A percentile compares a stretch with the other conserved stretches of the same genome.
Evolutionary conservation across 2,329 filamentous ascomycete species (phyloP).

Genomic region (Bipolaris gigantea): DNA sequence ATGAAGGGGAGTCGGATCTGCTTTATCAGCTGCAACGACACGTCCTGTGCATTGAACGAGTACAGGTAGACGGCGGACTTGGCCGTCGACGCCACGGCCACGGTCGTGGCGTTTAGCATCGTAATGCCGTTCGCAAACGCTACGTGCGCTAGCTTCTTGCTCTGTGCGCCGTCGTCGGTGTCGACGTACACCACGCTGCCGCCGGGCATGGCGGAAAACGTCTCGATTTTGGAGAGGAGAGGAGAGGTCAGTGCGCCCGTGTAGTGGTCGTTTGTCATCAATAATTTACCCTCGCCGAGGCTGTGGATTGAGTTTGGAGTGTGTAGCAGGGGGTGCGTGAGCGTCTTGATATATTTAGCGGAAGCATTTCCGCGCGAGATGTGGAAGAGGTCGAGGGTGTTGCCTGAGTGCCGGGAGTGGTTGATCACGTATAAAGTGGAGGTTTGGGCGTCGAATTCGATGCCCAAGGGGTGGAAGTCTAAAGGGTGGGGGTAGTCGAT

Average conservation of each 20-base stretch:
- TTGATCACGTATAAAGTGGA: constrained; percentile 47
- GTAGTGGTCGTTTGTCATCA: constrained; percentile 50
- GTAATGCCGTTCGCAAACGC: constrained; percentile 50
- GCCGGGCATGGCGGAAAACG: constrained; percentile 42
- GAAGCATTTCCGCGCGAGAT: constrained; percentile 26
- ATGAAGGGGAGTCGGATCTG: constrained; percentile 34
- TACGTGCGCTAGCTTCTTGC: constrained; percentile 34
- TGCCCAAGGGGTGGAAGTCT: constrained; percentile 50
- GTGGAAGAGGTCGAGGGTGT: constrained; percentile 38
- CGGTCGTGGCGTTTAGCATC: constrained; percentile 39
- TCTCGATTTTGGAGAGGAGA: constrained; percentile 44
- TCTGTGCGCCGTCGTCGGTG: constrained; percentile 12
- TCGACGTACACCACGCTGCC: constrained; percentile 45
- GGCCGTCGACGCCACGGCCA: constrained; percentile 47
- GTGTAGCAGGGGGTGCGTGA: constrained; percentile 38
- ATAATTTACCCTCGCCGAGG: constrained; percentile 37
- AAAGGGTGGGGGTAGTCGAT: constrained; percentile 24
- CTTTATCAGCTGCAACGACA: constrained; percentile 14
- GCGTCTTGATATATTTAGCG: constrained; percentile 34
- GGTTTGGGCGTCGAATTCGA: constrained; percentile 42
- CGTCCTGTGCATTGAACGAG: constrained; percentile 10
- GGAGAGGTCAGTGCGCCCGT: constrained; percentile 32
- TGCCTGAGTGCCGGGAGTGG: constrained; percentile 39
- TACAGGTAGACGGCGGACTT: constrained; percentile 44
- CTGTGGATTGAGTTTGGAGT: constrained; percentile 47